Base-by-base conservation (phyloP, 148 eudicot species). In the Camellia lanceoleosa region DNA sequence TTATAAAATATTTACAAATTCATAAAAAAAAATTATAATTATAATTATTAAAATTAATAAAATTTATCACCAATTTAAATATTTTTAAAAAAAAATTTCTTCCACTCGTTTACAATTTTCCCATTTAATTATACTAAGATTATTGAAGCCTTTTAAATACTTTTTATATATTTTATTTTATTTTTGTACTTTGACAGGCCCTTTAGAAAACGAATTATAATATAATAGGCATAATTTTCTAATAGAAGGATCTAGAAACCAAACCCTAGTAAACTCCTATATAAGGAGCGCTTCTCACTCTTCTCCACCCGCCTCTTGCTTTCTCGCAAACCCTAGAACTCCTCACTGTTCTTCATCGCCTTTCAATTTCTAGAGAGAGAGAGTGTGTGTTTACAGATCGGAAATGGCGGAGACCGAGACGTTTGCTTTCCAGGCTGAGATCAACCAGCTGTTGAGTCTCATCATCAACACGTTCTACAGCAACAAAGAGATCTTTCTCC, bases 401-500 rank as follows among this genome's bases (percentile, higher is more conserved):
- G 68, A 47, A 80, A 87, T 87, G 91, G 89, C 90, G 76, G 93
- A 90, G 41, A 63, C 83, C 2, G 93, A 90, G 86, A 90, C 93
- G 86, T 90, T 90, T 81, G 93, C 93, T 11, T 90, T 90, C 87
- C 93, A 90, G 67, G 93, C 93, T 16, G 93, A 90, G 88, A 90
- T 90, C 84, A 90, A 90, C 81, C 93, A 90, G 85, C 89, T 90
- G 67, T 81, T 90, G 46, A 90, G 93, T 86, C 83, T 90, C 52
- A 90, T 90, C 79, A 90, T 90, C 87, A 90, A 90, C 84, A 90
- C 93, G 16, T 90, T 90, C 80, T 90, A 90, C 84, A 84, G 88
- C 81, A 89, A 91, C 89, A 91, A 91, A 86, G 94, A 91, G 88
- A 91, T 91, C 85, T 91, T 91, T 60, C 94, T 91, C 76, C 90